Base-by-base conservation (phyloP, 140 eudicot species). In the Anethum foeniculum region DNA sequence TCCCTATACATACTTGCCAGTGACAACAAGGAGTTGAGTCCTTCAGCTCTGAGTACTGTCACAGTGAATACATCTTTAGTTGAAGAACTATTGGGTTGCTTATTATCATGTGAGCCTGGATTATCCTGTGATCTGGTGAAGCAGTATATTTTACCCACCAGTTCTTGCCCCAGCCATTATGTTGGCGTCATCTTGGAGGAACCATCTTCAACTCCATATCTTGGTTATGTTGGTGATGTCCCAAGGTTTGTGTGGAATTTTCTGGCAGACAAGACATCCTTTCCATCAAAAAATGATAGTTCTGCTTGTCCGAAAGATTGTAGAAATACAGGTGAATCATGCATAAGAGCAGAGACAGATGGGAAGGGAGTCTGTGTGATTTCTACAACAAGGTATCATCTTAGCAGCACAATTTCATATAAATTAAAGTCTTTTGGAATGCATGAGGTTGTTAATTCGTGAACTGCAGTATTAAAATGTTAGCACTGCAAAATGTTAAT, bases 221-320 rank as follows among this genome's bases (percentile, higher is more conserved):
- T 85, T 80, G 86, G 85, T 71, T 88, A 90, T 79, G 89, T 87
- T 62, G 88, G 90, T 23, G 97, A 95, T 81, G 84, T 92, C 81
- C 83, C 99, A 18, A 88, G 99, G 85, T 95, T 95, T 60, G 79
- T 95, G 49, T 92, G 95, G 95, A 95, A 92, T 84, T 95, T 89
- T 82, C 81, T 95, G 83, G 99, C 97, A 10, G 93, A 90, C 12
- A 95, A 84, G 85, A 92, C 97, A 46, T 90, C 97, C 48, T 60
- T 76, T 49, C 83, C 87, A 0, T 85, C 84, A 18, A 82, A 79
- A 82, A 88, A 89, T 81, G 77, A 28, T 25, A 84, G 85, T 74
- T 86, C 89, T 47, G 25, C 88, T 36, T 92, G 97, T 86, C 91
- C 94, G 28, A 87, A 88, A 80, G 83, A 83, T 69, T 92, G 99